These are phyloP conservation scores for Exophiala oligosperma DNA, from an alignment of 2,329 filamentous ascomycete species.

Conservation along the genomic window DNA sequence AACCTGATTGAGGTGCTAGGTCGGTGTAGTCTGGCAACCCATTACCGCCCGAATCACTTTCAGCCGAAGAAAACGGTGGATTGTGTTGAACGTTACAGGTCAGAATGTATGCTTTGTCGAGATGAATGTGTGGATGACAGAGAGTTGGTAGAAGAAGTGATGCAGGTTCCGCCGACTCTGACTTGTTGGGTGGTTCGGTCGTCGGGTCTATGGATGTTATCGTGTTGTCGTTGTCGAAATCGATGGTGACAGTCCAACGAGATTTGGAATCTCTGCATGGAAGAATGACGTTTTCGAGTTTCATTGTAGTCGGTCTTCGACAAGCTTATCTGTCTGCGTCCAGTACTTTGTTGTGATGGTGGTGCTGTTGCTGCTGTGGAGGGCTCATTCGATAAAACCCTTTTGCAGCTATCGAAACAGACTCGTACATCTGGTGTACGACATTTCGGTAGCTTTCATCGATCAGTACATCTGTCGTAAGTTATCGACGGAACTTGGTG, in stretches of 20 bases:
- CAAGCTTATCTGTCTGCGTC: no score
- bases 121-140: slow-evolving; percentile 72
- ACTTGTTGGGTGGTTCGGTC: not conserved
- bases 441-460: no score
- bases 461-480: no score
- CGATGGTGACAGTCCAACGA: slow-evolving; percentile 20
- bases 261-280: slow-evolving; percentile 19
- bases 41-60: not conserved
- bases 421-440: no score
- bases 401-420: no score
- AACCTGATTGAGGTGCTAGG: slow-evolving; percentile 59
- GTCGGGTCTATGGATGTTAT: slow-evolving; percentile 21
- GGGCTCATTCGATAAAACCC: no score
- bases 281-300: slow-evolving; percentile 24
- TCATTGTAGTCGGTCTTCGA: slow-evolving; percentile 9
- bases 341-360: no score
- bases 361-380: no score
- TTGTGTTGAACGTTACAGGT: slow-evolving; percentile 26
- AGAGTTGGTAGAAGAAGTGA: slow-evolving; percentile 53
- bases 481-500: no score
- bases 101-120: slow-evolving; percentile 55
- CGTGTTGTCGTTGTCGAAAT: slow-evolving; percentile 4
- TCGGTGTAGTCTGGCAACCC: slow-evolving; percentile 50
- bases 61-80: not conserved
- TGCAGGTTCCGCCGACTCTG: slow-evolving; percentile 7